Conservation (phyloP, 371 early-diverging fungal genomes). For the Mortierella sp. region DNA sequence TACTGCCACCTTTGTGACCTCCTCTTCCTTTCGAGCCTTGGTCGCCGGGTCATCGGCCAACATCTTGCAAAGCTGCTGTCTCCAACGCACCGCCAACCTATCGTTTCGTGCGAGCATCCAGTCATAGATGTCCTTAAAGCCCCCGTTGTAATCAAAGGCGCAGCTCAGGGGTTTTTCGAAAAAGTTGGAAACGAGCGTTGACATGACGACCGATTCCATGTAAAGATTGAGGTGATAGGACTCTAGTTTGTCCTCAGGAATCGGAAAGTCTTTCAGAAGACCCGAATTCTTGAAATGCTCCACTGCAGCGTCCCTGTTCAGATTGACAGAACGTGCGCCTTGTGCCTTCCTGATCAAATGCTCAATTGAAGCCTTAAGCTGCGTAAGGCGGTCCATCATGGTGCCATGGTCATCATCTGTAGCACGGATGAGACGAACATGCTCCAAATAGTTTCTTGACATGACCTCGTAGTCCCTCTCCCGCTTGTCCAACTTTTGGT, state of each 20-base stretch:
- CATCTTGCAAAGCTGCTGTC: conserved; percentile 69
- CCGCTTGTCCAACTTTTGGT: conserved; percentile 45
- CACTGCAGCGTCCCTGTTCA: conserved; percentile 59
- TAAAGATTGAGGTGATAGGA: conserved; percentile 63
- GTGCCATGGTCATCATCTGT: conserved; percentile 73
- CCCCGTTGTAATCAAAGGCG: conserved; percentile 62
- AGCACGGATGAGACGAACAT: conserved; percentile 66
- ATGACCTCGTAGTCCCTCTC: conserved; percentile 56
- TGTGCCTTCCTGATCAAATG: conserved; percentile 58
- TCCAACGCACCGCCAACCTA: conserved; percentile 61
- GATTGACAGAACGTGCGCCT: conserved; percentile 59
- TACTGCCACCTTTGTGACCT: conserved; percentile 37
- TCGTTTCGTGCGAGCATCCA: conserved; percentile 65
- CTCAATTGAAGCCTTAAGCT: conserved; percentile 66
- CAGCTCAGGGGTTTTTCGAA: conserved; percentile 65
- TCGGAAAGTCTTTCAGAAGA: conserved; percentile 33
- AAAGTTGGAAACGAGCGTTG: conserved; percentile 59
- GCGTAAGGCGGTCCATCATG: conserved; percentile 66
- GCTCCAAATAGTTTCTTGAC: conserved; percentile 63
- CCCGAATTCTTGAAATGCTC: conserved; percentile 56
- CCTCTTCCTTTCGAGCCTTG: conserved; percentile 59
- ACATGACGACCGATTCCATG: conserved; percentile 67
- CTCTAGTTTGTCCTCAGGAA: conserved; percentile 59
- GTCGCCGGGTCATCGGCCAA: conserved; percentile 61
- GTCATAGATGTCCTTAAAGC: conserved; percentile 60